Evolutionary conservation across 2,329 filamentous ascomycete species (phyloP).

Genomic region (Colletotrichum tropicale): DNA sequence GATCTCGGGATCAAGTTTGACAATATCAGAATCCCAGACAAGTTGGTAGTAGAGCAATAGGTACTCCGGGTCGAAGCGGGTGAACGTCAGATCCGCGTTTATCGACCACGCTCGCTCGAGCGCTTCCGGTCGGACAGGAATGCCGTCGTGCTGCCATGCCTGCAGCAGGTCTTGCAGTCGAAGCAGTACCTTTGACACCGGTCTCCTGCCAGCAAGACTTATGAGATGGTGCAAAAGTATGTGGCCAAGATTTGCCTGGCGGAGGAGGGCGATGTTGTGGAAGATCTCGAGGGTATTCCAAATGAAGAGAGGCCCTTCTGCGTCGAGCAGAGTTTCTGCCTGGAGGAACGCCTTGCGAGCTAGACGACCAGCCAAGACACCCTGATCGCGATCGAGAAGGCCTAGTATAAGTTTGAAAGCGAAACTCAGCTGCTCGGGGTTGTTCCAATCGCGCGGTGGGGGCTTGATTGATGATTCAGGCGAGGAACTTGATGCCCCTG

Average conservation of each 20-base stretch:
- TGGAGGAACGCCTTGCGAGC: slow-evolving; percentile 26
- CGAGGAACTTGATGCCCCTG: background rate
- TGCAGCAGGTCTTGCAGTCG: background rate
- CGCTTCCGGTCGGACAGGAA: background rate
- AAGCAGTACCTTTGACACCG: background rate
- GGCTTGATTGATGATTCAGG: background rate
- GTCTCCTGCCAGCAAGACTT: background rate
- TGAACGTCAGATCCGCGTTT: slow-evolving; percentile 22
- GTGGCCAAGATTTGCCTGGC: slow-evolving; percentile 5
- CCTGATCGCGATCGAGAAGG: slow-evolving; percentile 20
- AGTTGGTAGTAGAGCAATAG: slow-evolving; percentile 21
- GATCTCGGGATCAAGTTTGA: slow-evolving; percentile 1
- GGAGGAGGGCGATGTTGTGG: background rate
- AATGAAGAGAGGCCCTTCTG: slow-evolving; percentile 18
- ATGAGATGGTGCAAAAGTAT: slow-evolving; percentile 18
- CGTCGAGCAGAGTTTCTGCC: slow-evolving; percentile 19
- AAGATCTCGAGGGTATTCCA: slow-evolving; percentile 21
- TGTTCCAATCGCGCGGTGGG: background rate
- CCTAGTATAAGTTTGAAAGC: slow-evolving; percentile 20
- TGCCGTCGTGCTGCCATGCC: background rate
- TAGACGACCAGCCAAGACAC: slow-evolving; percentile 21
- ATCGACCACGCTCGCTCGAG: slow-evolving; percentile 23
- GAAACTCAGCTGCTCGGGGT: slow-evolving; percentile 14
- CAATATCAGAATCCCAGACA: slow-evolving; percentile 19
- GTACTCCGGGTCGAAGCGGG: slow-evolving; percentile 8